phyloP scores from a whole-genome alignment of 495 filamentous ascomycete species.

The Jackrogersella minutella region DNA sequence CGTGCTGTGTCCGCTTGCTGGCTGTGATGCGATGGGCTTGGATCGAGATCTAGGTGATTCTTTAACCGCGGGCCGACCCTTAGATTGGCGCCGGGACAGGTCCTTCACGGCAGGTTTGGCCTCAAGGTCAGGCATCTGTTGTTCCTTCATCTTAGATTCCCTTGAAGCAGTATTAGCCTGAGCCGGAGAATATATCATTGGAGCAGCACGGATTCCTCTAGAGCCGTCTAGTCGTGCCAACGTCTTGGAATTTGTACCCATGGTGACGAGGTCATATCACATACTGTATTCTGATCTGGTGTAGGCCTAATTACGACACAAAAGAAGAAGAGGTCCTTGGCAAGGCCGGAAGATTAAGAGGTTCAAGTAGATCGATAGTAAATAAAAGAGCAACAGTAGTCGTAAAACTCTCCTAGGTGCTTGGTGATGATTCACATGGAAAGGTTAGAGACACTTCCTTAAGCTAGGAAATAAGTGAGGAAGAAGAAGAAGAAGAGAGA shows the following conservation, averaged over 20 bases:
- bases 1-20: neutral
- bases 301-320: neutral
- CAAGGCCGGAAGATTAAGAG: neutral
- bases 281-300: neutral
- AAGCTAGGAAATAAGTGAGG: neutral
- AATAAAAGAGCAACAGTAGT: no score
- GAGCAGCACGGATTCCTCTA: neutral
- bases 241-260: slow-evolving; percentile 2
- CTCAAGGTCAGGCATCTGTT: neutral
- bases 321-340: neutral
- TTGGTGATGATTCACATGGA: neutral
- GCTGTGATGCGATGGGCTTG: neutral
- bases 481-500: neutral
- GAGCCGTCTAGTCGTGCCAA: neutral
- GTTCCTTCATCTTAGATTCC: neutral
- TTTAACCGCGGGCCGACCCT: slow-evolving; percentile 3
- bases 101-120: slow-evolving; percentile 17
- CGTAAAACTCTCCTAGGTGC: neutral
- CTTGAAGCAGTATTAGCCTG: neutral
- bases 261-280: slow-evolving; percentile 8
- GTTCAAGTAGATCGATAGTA: no score
- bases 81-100: neutral
- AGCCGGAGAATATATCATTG: neutral
- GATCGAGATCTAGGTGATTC: neutral
- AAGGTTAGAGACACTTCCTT: neutral